phyloP scores from a whole-genome alignment of 2,329 filamentous ascomycete genomes.

The Zasmidium angulare region DNA sequence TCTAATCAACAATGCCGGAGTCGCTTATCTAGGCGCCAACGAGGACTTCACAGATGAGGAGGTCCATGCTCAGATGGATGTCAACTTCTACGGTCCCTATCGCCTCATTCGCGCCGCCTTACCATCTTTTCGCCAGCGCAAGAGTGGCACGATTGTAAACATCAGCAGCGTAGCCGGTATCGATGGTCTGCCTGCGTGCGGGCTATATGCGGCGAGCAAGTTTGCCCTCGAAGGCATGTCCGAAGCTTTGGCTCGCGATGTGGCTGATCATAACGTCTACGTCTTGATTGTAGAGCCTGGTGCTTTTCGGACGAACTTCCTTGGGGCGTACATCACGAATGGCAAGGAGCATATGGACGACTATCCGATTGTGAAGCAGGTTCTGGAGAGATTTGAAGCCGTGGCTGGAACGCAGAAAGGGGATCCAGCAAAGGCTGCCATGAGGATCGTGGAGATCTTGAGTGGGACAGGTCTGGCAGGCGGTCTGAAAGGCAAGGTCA shows the following conservation, averaged over 20 bases:
- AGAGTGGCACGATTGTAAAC: slow-evolving; percentile 24
- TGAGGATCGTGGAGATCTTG: slow-evolving; percentile 41
- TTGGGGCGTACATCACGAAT: slow-evolving; percentile 18
- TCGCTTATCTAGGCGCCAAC: slow-evolving; percentile 26
- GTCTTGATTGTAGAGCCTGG: slow-evolving; percentile 47
- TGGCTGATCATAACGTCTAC: slow-evolving; percentile 37
- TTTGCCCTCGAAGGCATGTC: slow-evolving; percentile 44
- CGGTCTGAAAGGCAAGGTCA: slow-evolving; percentile 21
- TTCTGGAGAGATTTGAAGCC: slow-evolving; percentile 10
- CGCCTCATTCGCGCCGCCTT: slow-evolving; percentile 21
- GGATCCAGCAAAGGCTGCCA: slow-evolving; percentile 21
- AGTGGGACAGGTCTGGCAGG: slow-evolving; percentile 37
- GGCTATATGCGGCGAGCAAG: slow-evolving; percentile 33
- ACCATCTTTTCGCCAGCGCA: slow-evolving; percentile 17
- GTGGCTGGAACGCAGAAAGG: not conserved
- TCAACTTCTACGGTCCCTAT: slow-evolving; percentile 25
- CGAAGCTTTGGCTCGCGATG: slow-evolving; percentile 40
- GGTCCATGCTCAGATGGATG: slow-evolving; percentile 23
- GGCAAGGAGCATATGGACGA: slow-evolving; percentile 14
- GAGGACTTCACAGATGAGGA: slow-evolving; percentile 16
- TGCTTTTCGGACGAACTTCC: slow-evolving; percentile 45
- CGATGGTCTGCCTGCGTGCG: slow-evolving; percentile 16
- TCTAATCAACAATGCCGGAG: slow-evolving; percentile 59
- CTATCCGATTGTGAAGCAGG: not conserved
- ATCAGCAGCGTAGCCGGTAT: slow-evolving; percentile 24